Percentiles rank a stretch among this genome's conserved stretches.
phyloP scores from a whole-genome alignment of 768 basidiomycete genomes.

The Cystofilobasidium macerans region DNA sequence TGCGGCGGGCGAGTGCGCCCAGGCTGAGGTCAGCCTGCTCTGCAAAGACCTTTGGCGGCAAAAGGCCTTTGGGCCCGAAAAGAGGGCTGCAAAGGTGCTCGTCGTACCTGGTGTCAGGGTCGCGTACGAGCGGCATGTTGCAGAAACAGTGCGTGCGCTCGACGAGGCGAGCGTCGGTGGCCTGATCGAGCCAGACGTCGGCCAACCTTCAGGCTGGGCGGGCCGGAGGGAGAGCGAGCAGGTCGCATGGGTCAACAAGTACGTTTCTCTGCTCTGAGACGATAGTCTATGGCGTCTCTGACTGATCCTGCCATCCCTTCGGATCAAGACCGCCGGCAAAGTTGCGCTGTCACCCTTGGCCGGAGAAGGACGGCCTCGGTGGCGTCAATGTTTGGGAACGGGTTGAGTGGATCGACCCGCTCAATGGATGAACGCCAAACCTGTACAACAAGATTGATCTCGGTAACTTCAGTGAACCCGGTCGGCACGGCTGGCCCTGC shows the following conservation, averaged over 20 bases:
- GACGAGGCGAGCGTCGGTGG: neutral
- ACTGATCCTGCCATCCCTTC: neutral
- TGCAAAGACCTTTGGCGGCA: slow-evolving; percentile 23
- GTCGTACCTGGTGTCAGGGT: slow-evolving; percentile 23
- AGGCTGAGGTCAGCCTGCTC: slow-evolving; percentile 24
- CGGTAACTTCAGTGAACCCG: no score
- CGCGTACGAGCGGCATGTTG: slow-evolving; percentile 24
- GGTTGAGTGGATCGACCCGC: slow-evolving; percentile 1
- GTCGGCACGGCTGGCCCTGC: no score
- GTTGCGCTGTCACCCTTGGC: slow-evolving; percentile 26
- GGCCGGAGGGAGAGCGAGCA: neutral
- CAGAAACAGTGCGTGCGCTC: slow-evolving; percentile 16
- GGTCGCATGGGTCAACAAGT: slow-evolving; percentile 7
- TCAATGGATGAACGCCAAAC: slow-evolving; percentile 7
- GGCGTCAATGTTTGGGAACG: slow-evolving; percentile 23
- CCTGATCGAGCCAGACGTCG: no score
- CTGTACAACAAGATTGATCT: no score
- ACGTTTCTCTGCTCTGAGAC: neutral
- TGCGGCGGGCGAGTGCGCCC: slow-evolving; percentile 16
- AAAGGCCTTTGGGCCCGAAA: neutral
- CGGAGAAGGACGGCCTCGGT: slow-evolving; percentile 16
- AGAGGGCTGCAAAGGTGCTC: slow-evolving; percentile 4
- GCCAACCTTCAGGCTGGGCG: no score
- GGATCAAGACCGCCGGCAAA: slow-evolving; percentile 10
- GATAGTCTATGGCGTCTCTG: neutral